Percentiles rank a stretch among this genome's conserved stretches.
These are phyloP conservation scores for Myrica gale DNA, from an alignment of 306 rosid species.

Conservation along the genomic window DNA sequence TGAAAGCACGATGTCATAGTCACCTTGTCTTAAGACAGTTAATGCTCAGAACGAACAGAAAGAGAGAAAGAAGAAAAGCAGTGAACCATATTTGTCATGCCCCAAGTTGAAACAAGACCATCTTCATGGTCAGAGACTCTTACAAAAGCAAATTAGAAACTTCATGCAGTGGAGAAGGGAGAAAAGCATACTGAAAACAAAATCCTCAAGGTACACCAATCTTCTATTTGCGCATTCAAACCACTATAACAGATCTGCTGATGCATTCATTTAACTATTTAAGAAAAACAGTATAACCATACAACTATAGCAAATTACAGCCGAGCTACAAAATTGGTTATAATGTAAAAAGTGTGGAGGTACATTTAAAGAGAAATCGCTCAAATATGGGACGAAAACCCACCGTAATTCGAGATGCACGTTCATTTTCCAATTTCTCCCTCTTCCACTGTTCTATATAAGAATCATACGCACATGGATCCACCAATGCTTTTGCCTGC, in stretches of 20 bases:
- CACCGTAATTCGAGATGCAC: constrained; percentile 76
- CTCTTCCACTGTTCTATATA: constrained; percentile 60
- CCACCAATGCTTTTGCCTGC: constrained; percentile 74
- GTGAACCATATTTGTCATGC: neutral
- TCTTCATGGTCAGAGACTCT: neutral
- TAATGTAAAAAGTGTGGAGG: neutral
- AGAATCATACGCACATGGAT: constrained; percentile 62
- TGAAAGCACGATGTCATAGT: neutral
- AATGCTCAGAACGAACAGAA: neutral
- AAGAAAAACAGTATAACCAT: neutral
- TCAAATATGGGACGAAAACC: constrained; percentile 19
- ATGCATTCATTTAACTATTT: constrained; percentile 7
- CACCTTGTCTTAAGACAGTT: neutral
- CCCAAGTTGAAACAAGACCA: neutral
- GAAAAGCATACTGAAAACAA: constrained; percentile 1
- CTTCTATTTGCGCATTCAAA: neutral
- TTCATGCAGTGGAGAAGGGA: neutral
- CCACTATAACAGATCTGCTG: neutral
- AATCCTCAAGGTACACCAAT: constrained; percentile 1
- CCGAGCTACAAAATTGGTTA: neutral
- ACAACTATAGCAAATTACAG: neutral
- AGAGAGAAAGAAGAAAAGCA: neutral
- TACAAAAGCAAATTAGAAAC: neutral
- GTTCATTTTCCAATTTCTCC: constrained; percentile 74
- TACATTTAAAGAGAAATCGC: neutral